These are phyloP conservation scores for Perilla frutescens DNA, from an alignment of 257 asterid species.

Conservation along the genomic window DNA sequence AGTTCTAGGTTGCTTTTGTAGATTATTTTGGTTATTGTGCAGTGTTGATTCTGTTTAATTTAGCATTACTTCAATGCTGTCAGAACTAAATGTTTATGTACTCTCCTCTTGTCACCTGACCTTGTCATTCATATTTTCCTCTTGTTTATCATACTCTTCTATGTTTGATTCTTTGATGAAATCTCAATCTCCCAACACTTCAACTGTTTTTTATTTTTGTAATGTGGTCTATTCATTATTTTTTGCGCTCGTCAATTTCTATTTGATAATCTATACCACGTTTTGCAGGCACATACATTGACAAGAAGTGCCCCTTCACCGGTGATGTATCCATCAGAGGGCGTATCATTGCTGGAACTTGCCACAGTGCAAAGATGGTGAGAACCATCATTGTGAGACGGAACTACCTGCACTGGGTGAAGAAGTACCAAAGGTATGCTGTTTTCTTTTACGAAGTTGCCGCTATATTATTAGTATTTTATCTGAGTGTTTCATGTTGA, in stretches of 20 bases:
- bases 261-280: background rate
- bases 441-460: background rate
- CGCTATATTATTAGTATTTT: background rate
- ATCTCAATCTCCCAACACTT: too few relatives aligned
- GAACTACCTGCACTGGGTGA: slow-evolving; percentile 77
- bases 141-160: too few relatives aligned
- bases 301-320: slow-evolving; percentile 86
- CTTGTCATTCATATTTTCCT: too few relatives aligned
- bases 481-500: background rate
- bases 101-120: background rate
- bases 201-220: background rate
- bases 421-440: slow-evolving; percentile 71
- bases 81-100: background rate
- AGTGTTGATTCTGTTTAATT: background rate
- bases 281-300: slow-evolving; percentile 66
- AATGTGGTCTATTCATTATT: too few relatives aligned
- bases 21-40: background rate
- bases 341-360: slow-evolving; percentile 81
- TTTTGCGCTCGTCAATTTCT: too few relatives aligned
- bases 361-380: slow-evolving; percentile 92
- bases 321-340: slow-evolving; percentile 87
- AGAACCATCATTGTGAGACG: slow-evolving; percentile 77
- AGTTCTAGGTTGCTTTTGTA: too few relatives aligned
- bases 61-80: background rate
- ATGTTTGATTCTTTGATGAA: too few relatives aligned